Conservation (phyloP, 2,329 filamentous ascomycete species). For the Cryphonectria radicalis region DNA sequence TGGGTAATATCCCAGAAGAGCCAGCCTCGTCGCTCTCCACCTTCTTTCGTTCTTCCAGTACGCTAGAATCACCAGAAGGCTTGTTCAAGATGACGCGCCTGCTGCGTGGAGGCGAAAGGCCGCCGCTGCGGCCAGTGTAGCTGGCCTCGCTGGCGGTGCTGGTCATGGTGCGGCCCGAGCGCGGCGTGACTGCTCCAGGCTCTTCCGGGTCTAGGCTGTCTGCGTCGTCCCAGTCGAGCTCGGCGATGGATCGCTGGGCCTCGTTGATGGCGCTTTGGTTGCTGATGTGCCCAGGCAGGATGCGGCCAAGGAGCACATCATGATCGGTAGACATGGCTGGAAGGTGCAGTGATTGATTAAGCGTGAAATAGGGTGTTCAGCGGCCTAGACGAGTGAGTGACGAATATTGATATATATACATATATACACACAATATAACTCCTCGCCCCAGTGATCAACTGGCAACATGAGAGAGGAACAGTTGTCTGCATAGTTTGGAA, state of each 20-base stretch:
- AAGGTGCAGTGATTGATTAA: neutral
- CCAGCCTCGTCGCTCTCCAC: conserved; percentile 1
- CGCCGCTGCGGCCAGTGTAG: conserved; percentile 19
- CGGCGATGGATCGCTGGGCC: conserved; percentile 20
- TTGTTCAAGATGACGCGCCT: conserved; percentile 5
- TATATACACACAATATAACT: too few species aligned
- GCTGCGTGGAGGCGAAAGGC: conserved; percentile 23
- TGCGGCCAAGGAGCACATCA: conserved; percentile 17
- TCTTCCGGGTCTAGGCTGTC: conserved; percentile 12
- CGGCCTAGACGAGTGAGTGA: neutral
- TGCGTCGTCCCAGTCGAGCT: conserved; percentile 23
- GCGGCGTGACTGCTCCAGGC: conserved; percentile 12
- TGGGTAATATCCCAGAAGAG: neutral
- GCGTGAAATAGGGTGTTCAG: neutral
- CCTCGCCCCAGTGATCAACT: neutral
- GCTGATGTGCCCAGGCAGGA: conserved; percentile 16
- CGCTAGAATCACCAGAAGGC: neutral
- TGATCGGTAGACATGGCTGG: conserved; percentile 22
- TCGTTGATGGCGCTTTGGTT: conserved; percentile 18
- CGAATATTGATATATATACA: too few species aligned
- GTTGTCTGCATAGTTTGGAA: neutral
- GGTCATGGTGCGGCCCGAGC: conserved; percentile 8
- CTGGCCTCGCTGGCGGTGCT: conserved; percentile 19
- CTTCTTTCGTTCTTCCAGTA: conserved; percentile 12
- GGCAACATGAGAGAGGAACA: too few species aligned